Conservation (phyloP, 2,329 filamentous ascomycete genomes). For the Claviceps humidiphila region DNA sequence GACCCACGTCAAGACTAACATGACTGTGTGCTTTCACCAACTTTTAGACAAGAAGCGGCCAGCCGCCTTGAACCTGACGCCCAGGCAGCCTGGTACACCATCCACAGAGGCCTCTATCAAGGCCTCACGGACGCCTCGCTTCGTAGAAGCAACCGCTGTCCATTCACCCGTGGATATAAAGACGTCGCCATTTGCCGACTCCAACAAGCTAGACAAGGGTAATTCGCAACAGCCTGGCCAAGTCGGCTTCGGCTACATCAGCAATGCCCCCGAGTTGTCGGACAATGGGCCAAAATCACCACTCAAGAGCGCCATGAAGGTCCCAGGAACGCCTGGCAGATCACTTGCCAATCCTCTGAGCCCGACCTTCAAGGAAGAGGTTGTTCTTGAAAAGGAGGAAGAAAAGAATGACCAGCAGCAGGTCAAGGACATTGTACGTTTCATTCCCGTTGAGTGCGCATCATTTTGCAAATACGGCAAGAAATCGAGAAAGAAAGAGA, state of each 20-base stretch:
- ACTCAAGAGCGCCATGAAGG: conserved; percentile 81
- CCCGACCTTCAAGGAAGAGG: conserved; percentile 83
- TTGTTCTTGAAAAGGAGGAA: conserved; percentile 75
- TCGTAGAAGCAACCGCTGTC: conserved; percentile 68
- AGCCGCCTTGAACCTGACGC: conserved; percentile 39
- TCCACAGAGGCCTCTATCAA: conserved; percentile 47
- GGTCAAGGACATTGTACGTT: conserved; percentile 70
- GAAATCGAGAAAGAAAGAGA: not conserved
- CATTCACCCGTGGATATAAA: conserved; percentile 58
- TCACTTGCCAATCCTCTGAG: conserved; percentile 67
- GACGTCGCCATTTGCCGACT: conserved; percentile 45
- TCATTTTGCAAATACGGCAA: not conserved
- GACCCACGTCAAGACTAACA: conserved; percentile 9
- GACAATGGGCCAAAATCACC: conserved; percentile 60
- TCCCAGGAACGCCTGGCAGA: conserved; percentile 67
- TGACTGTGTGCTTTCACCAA: conserved; percentile 8
- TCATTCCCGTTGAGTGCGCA: not conserved
- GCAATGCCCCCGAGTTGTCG: conserved; percentile 41
- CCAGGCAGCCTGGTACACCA: conserved; percentile 35
- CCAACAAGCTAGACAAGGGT: conserved; percentile 38
- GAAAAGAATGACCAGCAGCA: conserved; percentile 73
- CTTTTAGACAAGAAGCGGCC: conserved; percentile 44
- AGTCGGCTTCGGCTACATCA: conserved; percentile 86
- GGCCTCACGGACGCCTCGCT: conserved; percentile 61
- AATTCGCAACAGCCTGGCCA: conserved; percentile 62